These are phyloP conservation scores for Chrysanthemum makinoi DNA, from an alignment of 129 eudicot genomes.

Conservation along the genomic window DNA sequence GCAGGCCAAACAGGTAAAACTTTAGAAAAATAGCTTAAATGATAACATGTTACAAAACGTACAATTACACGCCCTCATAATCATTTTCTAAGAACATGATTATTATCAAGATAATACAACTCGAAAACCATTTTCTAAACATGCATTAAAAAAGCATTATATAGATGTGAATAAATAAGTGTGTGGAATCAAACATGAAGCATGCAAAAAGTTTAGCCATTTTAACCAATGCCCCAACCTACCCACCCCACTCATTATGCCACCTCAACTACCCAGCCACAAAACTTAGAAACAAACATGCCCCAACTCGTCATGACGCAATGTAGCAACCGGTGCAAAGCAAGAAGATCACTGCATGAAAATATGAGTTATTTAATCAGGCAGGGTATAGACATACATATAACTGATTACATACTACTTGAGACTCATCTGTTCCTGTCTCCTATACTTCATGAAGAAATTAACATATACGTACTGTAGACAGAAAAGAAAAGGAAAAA, in stretches of 20 bases:
- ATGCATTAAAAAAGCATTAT: no score
- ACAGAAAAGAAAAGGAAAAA: background rate
- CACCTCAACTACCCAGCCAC: background rate
- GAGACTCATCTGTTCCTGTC: no score
- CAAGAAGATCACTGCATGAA: conserved; percentile 66
- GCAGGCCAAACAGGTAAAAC: background rate
- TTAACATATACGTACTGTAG: background rate
- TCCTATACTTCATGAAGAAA: no score
- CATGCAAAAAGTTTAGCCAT: background rate
- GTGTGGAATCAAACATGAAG: no score
- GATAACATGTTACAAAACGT: background rate
- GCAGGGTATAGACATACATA: background rate
- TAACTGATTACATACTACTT: background rate
- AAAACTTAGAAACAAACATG: conserved; percentile 58
- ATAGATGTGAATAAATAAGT: no score
- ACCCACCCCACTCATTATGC: background rate
- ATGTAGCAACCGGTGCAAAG: conserved; percentile 91
- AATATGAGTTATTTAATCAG: conserved; percentile 16
- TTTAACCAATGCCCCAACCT: background rate
- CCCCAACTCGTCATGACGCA: conserved; percentile 94
- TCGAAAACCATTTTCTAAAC: no score
- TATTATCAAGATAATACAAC: background rate
- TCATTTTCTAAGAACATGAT: background rate
- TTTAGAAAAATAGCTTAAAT: background rate
- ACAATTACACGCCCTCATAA: background rate